Percentiles rank a stretch among this genome's conserved stretches.
These are phyloP conservation scores for Termitomyces sp. DNA, from an alignment of 768 basidiomycete species.

Conservation along the genomic window DNA sequence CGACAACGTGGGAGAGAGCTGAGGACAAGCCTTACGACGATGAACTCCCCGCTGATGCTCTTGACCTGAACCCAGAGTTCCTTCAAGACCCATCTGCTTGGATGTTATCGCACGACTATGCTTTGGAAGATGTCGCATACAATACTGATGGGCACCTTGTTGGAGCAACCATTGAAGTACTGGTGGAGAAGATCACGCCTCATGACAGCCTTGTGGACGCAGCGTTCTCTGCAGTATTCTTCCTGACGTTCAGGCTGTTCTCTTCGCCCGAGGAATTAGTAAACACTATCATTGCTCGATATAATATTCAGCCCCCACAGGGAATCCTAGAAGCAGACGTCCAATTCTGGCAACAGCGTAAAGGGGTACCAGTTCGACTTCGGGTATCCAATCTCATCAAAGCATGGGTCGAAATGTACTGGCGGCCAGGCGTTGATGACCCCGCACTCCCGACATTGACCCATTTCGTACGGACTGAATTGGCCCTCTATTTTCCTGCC, in stretches of 20 bases:
- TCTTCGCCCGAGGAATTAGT: slow-evolving; percentile 73
- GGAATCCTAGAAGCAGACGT: slow-evolving; percentile 53
- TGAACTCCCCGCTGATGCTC: slow-evolving; percentile 44
- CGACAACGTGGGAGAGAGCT: slow-evolving; percentile 51
- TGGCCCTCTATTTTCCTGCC: slow-evolving; percentile 56
- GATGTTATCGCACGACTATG: slow-evolving; percentile 73
- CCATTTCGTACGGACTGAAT: slow-evolving; percentile 56
- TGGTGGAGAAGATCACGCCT: slow-evolving; percentile 98
- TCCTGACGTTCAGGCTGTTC: slow-evolving; percentile 93
- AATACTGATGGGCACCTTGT: slow-evolving; percentile 87
- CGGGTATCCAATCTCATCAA: slow-evolving; percentile 92
- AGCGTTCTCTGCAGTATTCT: slow-evolving; percentile 85
- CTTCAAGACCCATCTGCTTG: slow-evolving; percentile 41
- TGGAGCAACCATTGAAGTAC: slow-evolving; percentile 80
- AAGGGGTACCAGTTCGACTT: slow-evolving; percentile 85
- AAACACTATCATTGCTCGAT: slow-evolving; percentile 73
- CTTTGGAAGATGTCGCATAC: slow-evolving; percentile 80
- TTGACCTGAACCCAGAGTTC: slow-evolving; percentile 32
- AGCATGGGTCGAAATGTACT: slow-evolving; percentile 88
- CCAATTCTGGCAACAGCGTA: slow-evolving; percentile 77
- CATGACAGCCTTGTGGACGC: slow-evolving; percentile 88
- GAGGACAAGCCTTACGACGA: slow-evolving; percentile 55
- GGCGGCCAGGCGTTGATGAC: slow-evolving; percentile 74
- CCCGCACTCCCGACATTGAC: slow-evolving; percentile 50
- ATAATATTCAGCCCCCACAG: slow-evolving; percentile 67